Conservation (phyloP, 1,284 basidiomycete species). For the Boletus semigastroideus region DNA sequence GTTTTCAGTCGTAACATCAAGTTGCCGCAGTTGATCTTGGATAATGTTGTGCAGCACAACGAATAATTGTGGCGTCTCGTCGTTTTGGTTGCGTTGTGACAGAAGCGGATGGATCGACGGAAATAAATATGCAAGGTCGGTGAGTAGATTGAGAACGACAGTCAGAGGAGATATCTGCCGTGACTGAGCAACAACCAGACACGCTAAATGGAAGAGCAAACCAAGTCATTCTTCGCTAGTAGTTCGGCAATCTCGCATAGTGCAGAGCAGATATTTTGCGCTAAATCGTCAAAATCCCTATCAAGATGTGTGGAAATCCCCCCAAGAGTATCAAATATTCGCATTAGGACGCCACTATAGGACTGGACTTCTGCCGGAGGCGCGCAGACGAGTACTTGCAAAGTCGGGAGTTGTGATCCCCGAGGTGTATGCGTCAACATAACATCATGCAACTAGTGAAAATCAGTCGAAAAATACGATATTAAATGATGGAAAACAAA, state of each 20-base stretch:
- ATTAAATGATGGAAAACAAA: conserved; percentile 30
- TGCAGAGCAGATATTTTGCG: conserved; percentile 36
- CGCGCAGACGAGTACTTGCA: conserved; percentile 55
- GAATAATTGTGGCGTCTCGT: conserved; percentile 38
- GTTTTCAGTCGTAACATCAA: conserved; percentile 23
- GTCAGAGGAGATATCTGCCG: conserved; percentile 46
- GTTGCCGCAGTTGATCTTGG: conserved; percentile 37
- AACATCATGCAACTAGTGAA: conserved; percentile 53
- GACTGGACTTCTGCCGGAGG: conserved; percentile 31
- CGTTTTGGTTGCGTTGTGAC: conserved; percentile 18
- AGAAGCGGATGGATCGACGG: conserved; percentile 47
- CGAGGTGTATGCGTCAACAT: conserved; percentile 54
- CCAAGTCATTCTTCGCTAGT: conserved; percentile 40
- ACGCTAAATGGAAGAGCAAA: conserved; percentile 32
- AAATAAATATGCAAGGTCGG: conserved; percentile 45
- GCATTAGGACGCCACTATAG: conserved; percentile 44
- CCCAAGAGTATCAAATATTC: conserved; percentile 52
- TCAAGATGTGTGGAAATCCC: conserved; percentile 36
- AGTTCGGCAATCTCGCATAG: conserved; percentile 39
- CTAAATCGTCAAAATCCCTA: conserved; percentile 30
- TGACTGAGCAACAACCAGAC: conserved; percentile 3
- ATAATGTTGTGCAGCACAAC: conserved; percentile 44
- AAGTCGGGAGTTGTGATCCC: conserved; percentile 41
- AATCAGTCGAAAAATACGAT: conserved; percentile 5
- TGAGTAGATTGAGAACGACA: conserved; percentile 54